Evolutionary conservation across 2,329 filamentous ascomycete genomes (phyloP).

Genomic region (Sordariomycetes sp.): DNA sequence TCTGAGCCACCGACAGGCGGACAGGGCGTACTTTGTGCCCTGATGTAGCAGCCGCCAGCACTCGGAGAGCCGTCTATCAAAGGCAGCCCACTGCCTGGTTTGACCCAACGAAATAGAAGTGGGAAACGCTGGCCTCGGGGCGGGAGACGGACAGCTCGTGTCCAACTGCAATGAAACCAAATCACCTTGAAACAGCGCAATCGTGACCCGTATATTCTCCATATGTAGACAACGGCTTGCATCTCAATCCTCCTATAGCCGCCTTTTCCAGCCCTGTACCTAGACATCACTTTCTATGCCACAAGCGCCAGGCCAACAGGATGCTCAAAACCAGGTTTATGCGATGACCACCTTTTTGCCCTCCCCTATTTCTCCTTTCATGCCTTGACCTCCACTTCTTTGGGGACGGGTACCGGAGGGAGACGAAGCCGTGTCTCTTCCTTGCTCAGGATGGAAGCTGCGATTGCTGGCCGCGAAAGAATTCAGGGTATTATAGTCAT

Average conservation of each 20-base stretch:
- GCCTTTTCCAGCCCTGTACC: not conserved
- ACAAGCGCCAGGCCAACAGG: not conserved
- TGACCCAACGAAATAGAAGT: not conserved
- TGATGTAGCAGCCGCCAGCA: not conserved
- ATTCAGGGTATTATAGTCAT: constrained; percentile 11
- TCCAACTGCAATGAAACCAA: not conserved
- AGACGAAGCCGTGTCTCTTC: not conserved
- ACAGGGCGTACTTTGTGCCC: not conserved
- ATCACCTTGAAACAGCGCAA: not conserved
- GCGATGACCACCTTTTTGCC: not conserved
- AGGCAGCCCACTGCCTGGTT: not conserved
- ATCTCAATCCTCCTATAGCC: not conserved
- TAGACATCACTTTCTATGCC: not conserved
- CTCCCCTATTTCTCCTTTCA: constrained; percentile 4
- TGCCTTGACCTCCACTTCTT: not conserved
- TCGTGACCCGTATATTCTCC: not conserved
- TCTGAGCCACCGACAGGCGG: not conserved
- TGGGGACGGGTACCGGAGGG: not conserved
- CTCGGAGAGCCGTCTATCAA: not conserved
- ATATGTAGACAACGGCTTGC: not conserved
- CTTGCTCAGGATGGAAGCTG: not conserved
- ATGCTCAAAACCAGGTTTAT: not conserved
- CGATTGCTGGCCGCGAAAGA: not conserved
- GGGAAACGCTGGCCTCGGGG: not conserved
- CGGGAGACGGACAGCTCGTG: not conserved